A percentile compares a stretch with the other conserved stretches of the same genome.
Conservation (phyloP, 2,329 filamentous ascomycete species). For the Sporothrix schenckii region DNA sequence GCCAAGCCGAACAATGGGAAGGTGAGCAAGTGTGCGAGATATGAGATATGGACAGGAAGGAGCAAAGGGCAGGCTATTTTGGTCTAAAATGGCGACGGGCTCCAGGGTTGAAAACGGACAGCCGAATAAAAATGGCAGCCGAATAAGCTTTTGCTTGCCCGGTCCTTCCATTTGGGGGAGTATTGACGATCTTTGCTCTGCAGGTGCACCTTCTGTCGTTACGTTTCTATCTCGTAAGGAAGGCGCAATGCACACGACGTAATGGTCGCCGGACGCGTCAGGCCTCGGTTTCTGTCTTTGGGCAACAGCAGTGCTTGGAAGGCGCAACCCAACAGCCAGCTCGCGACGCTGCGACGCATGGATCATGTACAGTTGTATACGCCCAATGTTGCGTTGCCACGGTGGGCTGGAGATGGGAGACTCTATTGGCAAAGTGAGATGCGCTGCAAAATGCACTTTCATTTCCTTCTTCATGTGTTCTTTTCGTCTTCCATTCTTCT, state of each 20-base stretch:
- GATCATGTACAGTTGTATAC: background rate
- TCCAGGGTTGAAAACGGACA: background rate
- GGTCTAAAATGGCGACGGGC: conserved; percentile 20
- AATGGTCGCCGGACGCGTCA: background rate
- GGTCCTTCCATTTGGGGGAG: background rate
- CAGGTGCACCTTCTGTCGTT: conserved; percentile 6
- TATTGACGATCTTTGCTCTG: too few species aligned
- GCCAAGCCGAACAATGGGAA: conserved; percentile 16
- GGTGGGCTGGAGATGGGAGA: background rate
- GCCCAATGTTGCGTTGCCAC: background rate
- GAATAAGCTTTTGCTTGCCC: conserved; percentile 12
- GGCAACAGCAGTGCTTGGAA: background rate
- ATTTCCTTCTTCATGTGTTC: too few species aligned
- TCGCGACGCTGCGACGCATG: background rate
- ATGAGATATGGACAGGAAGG: conserved; percentile 17
- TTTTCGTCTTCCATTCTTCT: background rate
- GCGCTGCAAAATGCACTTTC: too few species aligned
- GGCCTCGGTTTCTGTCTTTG: background rate
- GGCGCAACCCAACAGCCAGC: conserved; percentile 10
- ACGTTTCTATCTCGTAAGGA: background rate
- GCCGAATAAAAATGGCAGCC: background rate
- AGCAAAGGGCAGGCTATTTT: conserved; percentile 11
- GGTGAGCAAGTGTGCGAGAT: background rate
- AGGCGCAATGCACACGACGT: conserved; percentile 3
- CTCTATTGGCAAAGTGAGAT: conserved; percentile 14